Percentiles rank a stretch among this genome's conserved stretches.
These are phyloP conservation scores for Fraxinus xanthoxyloides DNA, from an alignment of 305 asterid species.

Conservation along the genomic window DNA sequence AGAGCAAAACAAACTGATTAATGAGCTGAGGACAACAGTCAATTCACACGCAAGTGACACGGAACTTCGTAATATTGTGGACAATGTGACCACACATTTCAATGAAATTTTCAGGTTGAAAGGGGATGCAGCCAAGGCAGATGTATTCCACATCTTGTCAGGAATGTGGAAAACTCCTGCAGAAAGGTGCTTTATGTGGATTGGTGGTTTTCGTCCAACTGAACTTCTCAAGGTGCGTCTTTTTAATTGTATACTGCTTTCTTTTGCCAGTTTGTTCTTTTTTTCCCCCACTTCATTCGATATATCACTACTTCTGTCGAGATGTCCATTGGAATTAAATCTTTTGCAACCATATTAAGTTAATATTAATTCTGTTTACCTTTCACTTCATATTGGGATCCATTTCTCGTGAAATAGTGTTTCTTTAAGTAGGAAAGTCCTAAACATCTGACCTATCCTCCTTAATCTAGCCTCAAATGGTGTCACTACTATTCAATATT, in stretches of 20 bases:
- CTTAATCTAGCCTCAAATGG: neutral
- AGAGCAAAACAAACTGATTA: conserved; percentile 65
- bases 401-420: neutral
- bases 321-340: neutral
- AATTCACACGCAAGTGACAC: conserved; percentile 74
- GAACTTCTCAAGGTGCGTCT: conserved; percentile 90
- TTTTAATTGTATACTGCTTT: neutral
- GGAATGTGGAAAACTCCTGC: conserved; percentile 99
- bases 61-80: conserved; percentile 61
- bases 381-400: neutral
- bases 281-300: neutral
- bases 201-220: conserved; percentile 95
- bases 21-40: conserved; percentile 69
- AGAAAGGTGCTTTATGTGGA: conserved; percentile 94
- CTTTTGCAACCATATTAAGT: neutral
- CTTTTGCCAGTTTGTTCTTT: neutral
- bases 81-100: conserved; percentile 56
- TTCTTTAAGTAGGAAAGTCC: neutral
- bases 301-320: neutral
- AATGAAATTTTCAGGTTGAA: conserved; percentile 76
- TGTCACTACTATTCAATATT: neutral
- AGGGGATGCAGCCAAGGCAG: conserved; percentile 75
- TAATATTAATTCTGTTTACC: neutral
- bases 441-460: neutral
- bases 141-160: conserved; percentile 87